These are phyloP conservation scores for Prunus fruticosa DNA, from an alignment of 306 rosid genomes.

Conservation along the genomic window DNA sequence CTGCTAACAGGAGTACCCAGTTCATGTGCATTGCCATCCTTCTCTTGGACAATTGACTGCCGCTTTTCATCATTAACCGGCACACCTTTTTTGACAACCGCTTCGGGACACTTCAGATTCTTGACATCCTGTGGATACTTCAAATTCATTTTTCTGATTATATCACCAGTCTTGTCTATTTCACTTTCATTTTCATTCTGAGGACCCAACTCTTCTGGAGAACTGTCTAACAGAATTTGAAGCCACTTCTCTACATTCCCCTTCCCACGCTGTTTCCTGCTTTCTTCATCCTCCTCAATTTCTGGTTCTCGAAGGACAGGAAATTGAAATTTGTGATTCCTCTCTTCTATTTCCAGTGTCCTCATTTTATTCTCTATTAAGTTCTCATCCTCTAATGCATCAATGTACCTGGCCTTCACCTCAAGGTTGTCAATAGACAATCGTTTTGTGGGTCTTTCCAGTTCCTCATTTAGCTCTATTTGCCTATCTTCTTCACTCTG, in stretches of 20 bases:
- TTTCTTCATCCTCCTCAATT: slow-evolving; percentile 79
- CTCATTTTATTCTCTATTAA: slow-evolving; percentile 42
- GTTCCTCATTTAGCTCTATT: slow-evolving; percentile 34
- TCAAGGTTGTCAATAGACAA: slow-evolving; percentile 34
- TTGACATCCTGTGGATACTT: slow-evolving; percentile 54
- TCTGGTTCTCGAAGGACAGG: slow-evolving; percentile 38
- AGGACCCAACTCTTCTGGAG: slow-evolving; percentile 35
- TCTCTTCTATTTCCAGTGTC: slow-evolving; percentile 48
- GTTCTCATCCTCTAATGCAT: slow-evolving; percentile 49
- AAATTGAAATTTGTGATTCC: slow-evolving; percentile 33
- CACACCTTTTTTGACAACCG: slow-evolving; percentile 18
- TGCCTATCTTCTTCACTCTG: slow-evolving; percentile 41
- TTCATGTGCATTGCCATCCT: slow-evolving; percentile 22
- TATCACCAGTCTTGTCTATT: slow-evolving; percentile 29
- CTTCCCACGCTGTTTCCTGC: slow-evolving; percentile 72
- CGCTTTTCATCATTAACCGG: background rate
- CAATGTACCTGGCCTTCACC: slow-evolving; percentile 38
- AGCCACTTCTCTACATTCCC: slow-evolving; percentile 98
- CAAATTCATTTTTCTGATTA: slow-evolving; percentile 41
- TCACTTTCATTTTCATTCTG: slow-evolving; percentile 36
- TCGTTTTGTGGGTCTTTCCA: slow-evolving; percentile 24
- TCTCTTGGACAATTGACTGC: slow-evolving; percentile 30
- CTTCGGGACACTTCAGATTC: slow-evolving; percentile 33
- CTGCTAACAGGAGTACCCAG: slow-evolving; percentile 31
- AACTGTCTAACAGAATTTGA: slow-evolving; percentile 68